Evolutionary conservation across 331 rosid genomes (phyloP).

Genomic region (Acacia pycnantha): DNA sequence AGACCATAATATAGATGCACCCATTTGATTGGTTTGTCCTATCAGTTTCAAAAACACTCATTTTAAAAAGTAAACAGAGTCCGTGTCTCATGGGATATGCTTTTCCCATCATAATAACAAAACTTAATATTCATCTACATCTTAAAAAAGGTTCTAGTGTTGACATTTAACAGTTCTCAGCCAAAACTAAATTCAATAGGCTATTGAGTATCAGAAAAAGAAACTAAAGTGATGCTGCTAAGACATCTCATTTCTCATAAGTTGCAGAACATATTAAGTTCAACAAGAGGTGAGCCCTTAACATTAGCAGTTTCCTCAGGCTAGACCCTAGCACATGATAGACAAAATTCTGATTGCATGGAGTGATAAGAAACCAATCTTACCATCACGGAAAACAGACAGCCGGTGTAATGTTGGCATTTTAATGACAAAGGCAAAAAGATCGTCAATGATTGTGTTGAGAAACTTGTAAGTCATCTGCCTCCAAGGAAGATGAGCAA

Average conservation of each 20-base stretch:
- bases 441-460: constrained; percentile 96
- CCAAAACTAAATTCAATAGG: background rate
- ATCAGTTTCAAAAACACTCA: background rate
- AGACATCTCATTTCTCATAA: background rate
- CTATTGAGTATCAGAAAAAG: background rate
- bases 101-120: background rate
- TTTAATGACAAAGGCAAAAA: constrained; percentile 95
- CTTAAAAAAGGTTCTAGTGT: background rate
- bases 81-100: background rate
- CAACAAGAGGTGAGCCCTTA: background rate
- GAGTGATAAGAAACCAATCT: constrained; percentile 18
- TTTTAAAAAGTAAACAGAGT: background rate
- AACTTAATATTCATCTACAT: too few relatives aligned
- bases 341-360: background rate
- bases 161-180: background rate
- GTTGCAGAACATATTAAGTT: background rate
- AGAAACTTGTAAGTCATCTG: constrained; percentile 99
- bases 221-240: constrained; percentile 1
- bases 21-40: background rate
- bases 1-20: background rate
- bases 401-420: constrained; percentile 94
- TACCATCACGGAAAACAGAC: constrained; percentile 98
- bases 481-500: constrained; percentile 99
- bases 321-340: background rate
- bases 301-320: background rate